These are phyloP conservation scores for Yarrowia sp. DNA, from an alignment of 805 yeast genomes.

Conservation along the genomic window DNA sequence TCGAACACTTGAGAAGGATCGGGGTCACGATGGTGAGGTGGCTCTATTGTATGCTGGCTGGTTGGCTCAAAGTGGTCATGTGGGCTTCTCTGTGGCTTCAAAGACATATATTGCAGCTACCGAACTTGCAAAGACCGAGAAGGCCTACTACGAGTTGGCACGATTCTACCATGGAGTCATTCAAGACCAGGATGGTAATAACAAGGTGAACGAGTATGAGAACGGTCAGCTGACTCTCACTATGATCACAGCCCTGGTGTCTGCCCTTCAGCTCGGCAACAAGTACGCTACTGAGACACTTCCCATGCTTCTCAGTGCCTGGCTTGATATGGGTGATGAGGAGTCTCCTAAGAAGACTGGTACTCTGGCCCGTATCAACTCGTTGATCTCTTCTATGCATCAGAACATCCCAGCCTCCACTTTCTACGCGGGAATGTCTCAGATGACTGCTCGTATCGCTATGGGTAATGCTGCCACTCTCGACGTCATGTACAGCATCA, in stretches of 20 bases:
- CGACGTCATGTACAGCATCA: constrained; percentile 62
- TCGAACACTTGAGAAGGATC: constrained; percentile 43
- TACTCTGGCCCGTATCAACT: constrained; percentile 39
- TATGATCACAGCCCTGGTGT: constrained; percentile 63
- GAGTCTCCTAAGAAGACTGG: constrained; percentile 35
- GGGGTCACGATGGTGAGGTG: constrained; percentile 19
- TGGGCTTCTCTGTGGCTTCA: constrained; percentile 30
- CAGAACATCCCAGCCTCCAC: constrained; percentile 59
- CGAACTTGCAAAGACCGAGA: constrained; percentile 23
- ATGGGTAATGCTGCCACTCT: constrained; percentile 67
- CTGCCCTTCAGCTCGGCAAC: constrained; percentile 67
- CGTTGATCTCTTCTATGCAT: constrained; percentile 50
- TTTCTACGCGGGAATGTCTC: constrained; percentile 89
- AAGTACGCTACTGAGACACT: constrained; percentile 78
- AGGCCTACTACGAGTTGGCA: constrained; percentile 29
- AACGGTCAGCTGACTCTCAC: constrained; percentile 59
- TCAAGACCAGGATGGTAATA: constrained; percentile 40
- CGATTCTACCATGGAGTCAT: constrained; percentile 34
- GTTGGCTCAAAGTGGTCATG: constrained; percentile 35
- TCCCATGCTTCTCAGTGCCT: constrained; percentile 87
- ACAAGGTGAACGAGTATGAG: constrained; percentile 40
- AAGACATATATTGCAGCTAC: constrained; percentile 15
- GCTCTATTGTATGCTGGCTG: constrained; percentile 31
- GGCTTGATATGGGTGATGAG: constrained; percentile 55
- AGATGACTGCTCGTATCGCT: constrained; percentile 77